Evolutionary conservation across 805 yeast genomes (phyloP).

Genomic region (Wickerhamiella sergipiensis): DNA sequence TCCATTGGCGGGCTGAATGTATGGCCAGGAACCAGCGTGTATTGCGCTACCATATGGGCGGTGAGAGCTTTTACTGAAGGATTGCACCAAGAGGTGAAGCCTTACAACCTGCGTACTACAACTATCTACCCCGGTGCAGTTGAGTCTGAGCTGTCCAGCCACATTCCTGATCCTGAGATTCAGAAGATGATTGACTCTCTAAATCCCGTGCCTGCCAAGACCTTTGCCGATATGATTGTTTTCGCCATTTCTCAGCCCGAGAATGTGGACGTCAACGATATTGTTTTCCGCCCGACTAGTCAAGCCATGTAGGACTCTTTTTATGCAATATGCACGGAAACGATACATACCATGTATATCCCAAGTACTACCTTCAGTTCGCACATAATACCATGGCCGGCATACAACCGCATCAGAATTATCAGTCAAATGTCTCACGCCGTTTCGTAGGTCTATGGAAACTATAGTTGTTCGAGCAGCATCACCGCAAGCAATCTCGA

Average conservation of each 20-base stretch:
- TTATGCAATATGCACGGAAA: too few species aligned
- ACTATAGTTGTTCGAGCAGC: too few species aligned
- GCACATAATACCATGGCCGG: too few species aligned
- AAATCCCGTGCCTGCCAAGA: neutral
- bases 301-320: neutral
- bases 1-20: constrained; percentile 55
- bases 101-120: constrained; percentile 51
- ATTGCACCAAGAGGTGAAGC: constrained; percentile 55
- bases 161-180: neutral
- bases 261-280: constrained; percentile 1
- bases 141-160: constrained; percentile 44
- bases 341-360: too few species aligned
- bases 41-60: constrained; percentile 56
- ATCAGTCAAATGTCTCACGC: too few species aligned
- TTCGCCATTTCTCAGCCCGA: constrained; percentile 1
- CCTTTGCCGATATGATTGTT: neutral
- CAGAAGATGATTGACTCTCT: neutral
- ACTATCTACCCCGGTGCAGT: constrained; percentile 64
- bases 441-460: too few species aligned
- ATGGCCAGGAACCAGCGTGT: constrained; percentile 49
- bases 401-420: too few species aligned
- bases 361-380: too few species aligned
- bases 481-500: too few species aligned
- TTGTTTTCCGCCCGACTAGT: neutral
- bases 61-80: constrained; percentile 40